A percentile compares a stretch with the other conserved stretches of the same genome.
Evolutionary conservation across 2,329 filamentous ascomycete genomes (phyloP).

Genomic region (Thermoascus crustaceus): DNA sequence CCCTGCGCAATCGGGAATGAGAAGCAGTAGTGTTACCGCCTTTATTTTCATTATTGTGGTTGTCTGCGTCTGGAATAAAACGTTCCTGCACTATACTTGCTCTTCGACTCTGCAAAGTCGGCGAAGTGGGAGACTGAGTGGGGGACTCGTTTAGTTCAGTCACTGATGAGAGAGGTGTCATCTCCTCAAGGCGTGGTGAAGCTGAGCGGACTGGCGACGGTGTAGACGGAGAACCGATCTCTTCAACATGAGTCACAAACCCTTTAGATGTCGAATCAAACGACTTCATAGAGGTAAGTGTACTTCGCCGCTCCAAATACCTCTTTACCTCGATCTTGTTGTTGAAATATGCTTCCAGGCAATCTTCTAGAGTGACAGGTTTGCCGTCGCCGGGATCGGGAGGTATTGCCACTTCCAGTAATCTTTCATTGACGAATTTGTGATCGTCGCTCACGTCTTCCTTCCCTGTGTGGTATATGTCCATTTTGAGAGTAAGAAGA

Average conservation of each 20-base stretch:
- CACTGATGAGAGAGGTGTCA: slow-evolving; percentile 19
- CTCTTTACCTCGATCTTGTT: slow-evolving; percentile 82
- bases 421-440: slow-evolving; percentile 84
- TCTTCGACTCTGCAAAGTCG: slow-evolving; percentile 20
- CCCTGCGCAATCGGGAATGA: slow-evolving; percentile 21
- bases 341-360: slow-evolving; percentile 91
- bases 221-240: slow-evolving; percentile 32
- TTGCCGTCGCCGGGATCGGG: slow-evolving; percentile 58
- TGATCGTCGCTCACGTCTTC: slow-evolving; percentile 79
- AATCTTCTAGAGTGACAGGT: slow-evolving; percentile 75
- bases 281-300: slow-evolving; percentile 40
- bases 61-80: slow-evolving; percentile 35
- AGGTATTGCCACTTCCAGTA: slow-evolving; percentile 87
- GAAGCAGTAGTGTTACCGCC: slow-evolving; percentile 22
- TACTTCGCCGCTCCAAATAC: slow-evolving; percentile 57
- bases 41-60: slow-evolving; percentile 33
- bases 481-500: slow-evolving; percentile 82
- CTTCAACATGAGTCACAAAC: slow-evolving; percentile 35
- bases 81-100: slow-evolving; percentile 38
- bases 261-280: slow-evolving; percentile 30
- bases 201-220: slow-evolving; percentile 22
- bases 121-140: slow-evolving; percentile 15
- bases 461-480: slow-evolving; percentile 86
- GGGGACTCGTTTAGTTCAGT: slow-evolving; percentile 18
- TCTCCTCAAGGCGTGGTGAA: slow-evolving; percentile 15